These are phyloP conservation scores for Kazachstania bromeliacearum DNA, from an alignment of 805 yeast species.

Conservation along the genomic window DNA sequence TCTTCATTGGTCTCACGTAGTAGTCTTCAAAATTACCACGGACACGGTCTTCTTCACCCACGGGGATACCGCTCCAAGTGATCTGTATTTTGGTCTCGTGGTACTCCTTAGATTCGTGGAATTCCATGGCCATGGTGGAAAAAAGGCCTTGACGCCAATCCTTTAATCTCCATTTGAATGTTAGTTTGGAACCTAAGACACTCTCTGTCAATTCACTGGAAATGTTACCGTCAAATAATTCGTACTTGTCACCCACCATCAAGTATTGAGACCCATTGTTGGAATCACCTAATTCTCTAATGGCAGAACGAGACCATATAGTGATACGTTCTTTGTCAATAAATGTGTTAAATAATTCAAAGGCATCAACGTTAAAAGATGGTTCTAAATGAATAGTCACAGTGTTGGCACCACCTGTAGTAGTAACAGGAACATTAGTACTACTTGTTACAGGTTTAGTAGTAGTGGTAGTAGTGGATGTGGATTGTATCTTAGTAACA, in stretches of 20 bases:
- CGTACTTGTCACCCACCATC: slow-evolving; percentile 51
- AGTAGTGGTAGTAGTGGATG: not conserved
- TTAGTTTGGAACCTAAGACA: slow-evolving; percentile 42
- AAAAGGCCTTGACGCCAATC: slow-evolving; percentile 84
- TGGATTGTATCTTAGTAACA: not conserved
- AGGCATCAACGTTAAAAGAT: slow-evolving; percentile 78
- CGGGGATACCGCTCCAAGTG: slow-evolving; percentile 78
- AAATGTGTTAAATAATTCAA: slow-evolving; percentile 70
- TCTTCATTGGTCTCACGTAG: slow-evolving; percentile 79
- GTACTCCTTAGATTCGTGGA: slow-evolving; percentile 58
- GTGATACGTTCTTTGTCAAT: slow-evolving; percentile 67
- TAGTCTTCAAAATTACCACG: slow-evolving; percentile 79
- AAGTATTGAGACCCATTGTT: slow-evolving; percentile 38
- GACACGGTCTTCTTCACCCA: slow-evolving; percentile 89
- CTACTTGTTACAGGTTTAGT: slow-evolving; percentile 5
- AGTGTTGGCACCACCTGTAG: slow-evolving; percentile 42
- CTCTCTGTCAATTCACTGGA: slow-evolving; percentile 52
- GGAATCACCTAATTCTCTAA: slow-evolving; percentile 29
- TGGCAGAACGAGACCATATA: slow-evolving; percentile 80
- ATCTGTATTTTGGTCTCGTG: slow-evolving; percentile 77
- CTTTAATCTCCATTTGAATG: slow-evolving; percentile 75
- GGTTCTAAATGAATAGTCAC: slow-evolving; percentile 70
- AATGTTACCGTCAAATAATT: slow-evolving; percentile 81
- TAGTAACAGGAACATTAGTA: not conserved
- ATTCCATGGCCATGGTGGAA: slow-evolving; percentile 55